Evolutionary conservation across 1,139 yeast genomes (phyloP), one percentile per base, ranked within the genome.

Genomic region (Debaryomyces fabryi): DNA sequence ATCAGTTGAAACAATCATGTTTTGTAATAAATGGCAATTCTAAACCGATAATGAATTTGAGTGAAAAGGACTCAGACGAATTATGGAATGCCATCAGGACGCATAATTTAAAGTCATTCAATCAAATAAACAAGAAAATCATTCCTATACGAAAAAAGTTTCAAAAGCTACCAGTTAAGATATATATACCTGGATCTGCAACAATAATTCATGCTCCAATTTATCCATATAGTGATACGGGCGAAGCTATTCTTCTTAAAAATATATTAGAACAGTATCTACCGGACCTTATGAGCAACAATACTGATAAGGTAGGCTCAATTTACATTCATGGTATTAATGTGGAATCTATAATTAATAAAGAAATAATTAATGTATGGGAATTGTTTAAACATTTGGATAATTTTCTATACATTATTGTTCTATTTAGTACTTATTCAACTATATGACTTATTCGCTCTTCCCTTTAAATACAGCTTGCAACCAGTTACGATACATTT

Each of bases 401-500:
- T 65, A 91, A 92, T 42, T 89, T 88, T 61, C 65, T 91, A 54
- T 93, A 91, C 64, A 64, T 90, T 6, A 68, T 78, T 20, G 64
- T 82, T 15, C 62, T 70, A 3, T 64, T 44, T 48, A 33, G 29
- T 10, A 45, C 27, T 15, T 36, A 23, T 32, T 30, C 27, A 4
- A 15, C 18, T 16, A 24, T 33, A 15, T 39, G 20, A 12, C 23
- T 33, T 38, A 33, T 16, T 47, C 35, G 35, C 36, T 42, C 30
- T 33, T 20, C 37, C 37, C 79, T 50, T 73, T 79, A 65, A 92
- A 92, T 35, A 88, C 91, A 3, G 95, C 98, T 68, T 93, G 99
- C 51, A 93, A 72, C 99, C 99, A 93, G 53, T 91, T 90, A 59
- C 99, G 78, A 65, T 90, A 93, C 99, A 93, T 93, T 68, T 93